Conservation (phyloP, 345 rosid species). For the Eucalyptus rudis region DNA sequence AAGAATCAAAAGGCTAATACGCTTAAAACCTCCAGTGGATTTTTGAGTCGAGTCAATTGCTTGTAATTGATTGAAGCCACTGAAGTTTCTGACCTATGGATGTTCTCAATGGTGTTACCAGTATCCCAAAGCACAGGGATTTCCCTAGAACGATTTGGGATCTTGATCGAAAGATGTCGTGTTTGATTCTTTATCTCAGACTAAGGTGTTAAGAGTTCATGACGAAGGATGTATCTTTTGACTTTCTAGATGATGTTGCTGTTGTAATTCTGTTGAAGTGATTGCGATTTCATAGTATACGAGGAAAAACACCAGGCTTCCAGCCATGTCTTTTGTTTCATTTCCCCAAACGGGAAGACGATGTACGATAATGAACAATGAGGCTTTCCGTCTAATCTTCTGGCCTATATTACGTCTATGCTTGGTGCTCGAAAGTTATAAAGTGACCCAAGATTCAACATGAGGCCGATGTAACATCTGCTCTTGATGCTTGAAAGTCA, state of each 20-base stretch:
- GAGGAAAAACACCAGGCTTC: not conserved
- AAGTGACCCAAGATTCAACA: not conserved
- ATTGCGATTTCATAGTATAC: not conserved
- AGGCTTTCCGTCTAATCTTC: not conserved
- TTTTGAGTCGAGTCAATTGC: slow-evolving; percentile 13
- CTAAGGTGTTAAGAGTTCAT: not conserved
- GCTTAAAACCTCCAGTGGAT: slow-evolving; percentile 87
- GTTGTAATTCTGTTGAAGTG: not conserved
- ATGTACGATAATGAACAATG: not conserved
- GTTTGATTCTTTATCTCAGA: not conserved
- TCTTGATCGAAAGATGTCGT: not conserved
- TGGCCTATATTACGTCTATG: not conserved
- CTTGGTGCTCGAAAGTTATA: not conserved
- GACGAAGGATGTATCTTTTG: not conserved
- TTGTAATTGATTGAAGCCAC: not conserved
- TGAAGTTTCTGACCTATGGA: not conserved
- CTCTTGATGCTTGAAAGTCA: not conserved
- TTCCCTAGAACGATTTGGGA: not conserved
- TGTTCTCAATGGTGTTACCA: not conserved
- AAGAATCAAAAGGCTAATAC: slow-evolving; percentile 64
- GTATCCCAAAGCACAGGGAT: not conserved
- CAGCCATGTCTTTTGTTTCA: not conserved
- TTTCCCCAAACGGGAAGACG: not conserved
- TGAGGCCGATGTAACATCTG: not conserved
- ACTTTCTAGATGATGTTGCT: not conserved